Conservation (phyloP, 306 rosid genomes). For the Phaseolus lunatus region DNA sequence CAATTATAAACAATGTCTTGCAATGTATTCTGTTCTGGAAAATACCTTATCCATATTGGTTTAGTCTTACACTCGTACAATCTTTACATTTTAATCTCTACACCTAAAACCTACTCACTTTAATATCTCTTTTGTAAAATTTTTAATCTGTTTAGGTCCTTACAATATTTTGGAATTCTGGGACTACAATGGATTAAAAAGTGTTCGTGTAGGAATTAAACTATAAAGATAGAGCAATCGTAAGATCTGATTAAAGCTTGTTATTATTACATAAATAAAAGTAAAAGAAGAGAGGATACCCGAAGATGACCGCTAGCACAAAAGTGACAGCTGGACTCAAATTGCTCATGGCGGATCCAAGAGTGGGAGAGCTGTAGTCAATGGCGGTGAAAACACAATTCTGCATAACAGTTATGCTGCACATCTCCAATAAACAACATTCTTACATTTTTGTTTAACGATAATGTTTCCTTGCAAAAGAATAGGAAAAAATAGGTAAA, state of each 20-base stretch:
- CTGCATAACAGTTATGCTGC: slow-evolving; percentile 63
- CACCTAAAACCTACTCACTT: too few species aligned
- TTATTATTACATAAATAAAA: not conserved
- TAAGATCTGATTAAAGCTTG: too few species aligned
- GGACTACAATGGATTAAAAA: too few species aligned
- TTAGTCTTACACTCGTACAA: too few species aligned
- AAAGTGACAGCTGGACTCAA: slow-evolving; percentile 59
- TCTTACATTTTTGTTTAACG: not conserved
- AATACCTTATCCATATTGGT: too few species aligned
- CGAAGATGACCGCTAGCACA: slow-evolving; percentile 52
- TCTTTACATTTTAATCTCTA: too few species aligned
- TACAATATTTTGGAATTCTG: too few species aligned
- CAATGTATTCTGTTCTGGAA: not conserved
- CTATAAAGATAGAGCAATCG: too few species aligned
- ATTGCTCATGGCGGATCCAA: slow-evolving; percentile 65
- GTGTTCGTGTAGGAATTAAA: too few species aligned
- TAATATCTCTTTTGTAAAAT: too few species aligned
- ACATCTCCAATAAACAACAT: slow-evolving; percentile 19
- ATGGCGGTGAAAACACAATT: slow-evolving; percentile 58
- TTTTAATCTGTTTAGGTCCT: too few species aligned
- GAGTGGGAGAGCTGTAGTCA: slow-evolving; percentile 63
- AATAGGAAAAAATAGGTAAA: not conserved
- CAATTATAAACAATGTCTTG: not conserved
- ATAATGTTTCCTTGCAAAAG: not conserved
- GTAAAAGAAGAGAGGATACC: slow-evolving; percentile 24